Percentiles rank a stretch among this genome's conserved stretches.
phyloP scores from a whole-genome alignment of 495 filamentous ascomycete species.

The Pseudomonodictys pantanalensis region DNA sequence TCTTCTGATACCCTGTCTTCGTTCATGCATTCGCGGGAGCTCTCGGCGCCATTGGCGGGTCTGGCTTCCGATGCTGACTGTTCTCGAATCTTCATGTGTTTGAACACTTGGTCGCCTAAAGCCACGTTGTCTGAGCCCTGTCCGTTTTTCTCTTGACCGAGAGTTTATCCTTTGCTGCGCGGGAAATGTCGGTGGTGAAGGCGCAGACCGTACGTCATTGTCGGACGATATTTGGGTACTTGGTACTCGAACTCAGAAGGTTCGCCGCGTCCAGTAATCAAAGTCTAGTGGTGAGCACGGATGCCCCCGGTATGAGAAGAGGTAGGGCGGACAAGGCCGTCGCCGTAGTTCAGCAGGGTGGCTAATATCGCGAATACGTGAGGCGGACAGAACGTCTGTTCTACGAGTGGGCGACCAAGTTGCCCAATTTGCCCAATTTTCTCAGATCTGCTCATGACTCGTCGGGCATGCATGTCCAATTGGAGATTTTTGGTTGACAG shows the following conservation, averaged over 20 bases:
- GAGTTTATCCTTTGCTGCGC: too few relatives aligned
- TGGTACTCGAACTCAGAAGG: too few relatives aligned
- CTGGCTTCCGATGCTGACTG: neutral
- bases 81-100: neutral
- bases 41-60: neutral
- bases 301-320: neutral
- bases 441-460: neutral
- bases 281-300: too few relatives aligned
- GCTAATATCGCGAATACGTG: constrained; percentile 7
- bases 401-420: too few relatives aligned
- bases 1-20: constrained; percentile 18
- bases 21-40: constrained; percentile 6
- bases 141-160: too few relatives aligned
- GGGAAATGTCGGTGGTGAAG: too few relatives aligned
- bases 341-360: neutral
- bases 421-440: too few relatives aligned
- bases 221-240: too few relatives aligned
- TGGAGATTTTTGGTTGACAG: constrained; percentile 3
- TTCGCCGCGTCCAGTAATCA: too few relatives aligned
- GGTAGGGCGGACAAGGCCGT: too few relatives aligned
- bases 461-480: neutral
- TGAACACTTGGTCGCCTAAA: too few relatives aligned
- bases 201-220: too few relatives aligned
- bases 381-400: neutral
- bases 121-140: neutral